phyloP scores from a whole-genome alignment of 768 basidiomycete species.

The Boletus speciosus region DNA sequence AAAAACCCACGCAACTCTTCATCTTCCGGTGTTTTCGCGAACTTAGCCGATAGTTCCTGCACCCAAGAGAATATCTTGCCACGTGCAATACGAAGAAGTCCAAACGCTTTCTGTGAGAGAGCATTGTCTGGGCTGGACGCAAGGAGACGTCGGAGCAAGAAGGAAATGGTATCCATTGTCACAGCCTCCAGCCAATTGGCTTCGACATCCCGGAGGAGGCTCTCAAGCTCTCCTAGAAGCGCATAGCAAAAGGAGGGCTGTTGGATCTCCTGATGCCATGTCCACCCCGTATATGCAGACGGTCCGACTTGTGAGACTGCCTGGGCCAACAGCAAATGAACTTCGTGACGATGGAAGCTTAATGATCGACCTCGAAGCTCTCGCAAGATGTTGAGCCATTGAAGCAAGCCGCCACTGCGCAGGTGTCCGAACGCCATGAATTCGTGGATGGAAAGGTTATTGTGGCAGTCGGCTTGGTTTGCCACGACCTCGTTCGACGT shows the following conservation, averaged over 20 bases:
- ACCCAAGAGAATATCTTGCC: conserved; percentile 35
- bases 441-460: conserved; percentile 42
- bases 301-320: conserved; percentile 41
- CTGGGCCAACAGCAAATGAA: conserved; percentile 42
- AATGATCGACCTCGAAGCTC: conserved; percentile 38
- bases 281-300: too few species aligned
- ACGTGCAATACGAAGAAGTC: conserved; percentile 32
- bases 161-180: conserved; percentile 30
- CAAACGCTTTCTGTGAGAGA: conserved; percentile 18
- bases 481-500: conserved; percentile 42
- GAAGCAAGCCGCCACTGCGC: conserved; percentile 43
- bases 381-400: conserved; percentile 49
- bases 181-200: conserved; percentile 39
- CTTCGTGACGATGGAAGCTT: conserved; percentile 34
- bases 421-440: conserved; percentile 41
- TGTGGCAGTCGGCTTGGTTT: conserved; percentile 39
- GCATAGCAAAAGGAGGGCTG: conserved; percentile 29
- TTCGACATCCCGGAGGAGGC: conserved; percentile 31
- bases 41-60: conserved; percentile 25
- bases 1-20: conserved; percentile 7
- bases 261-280: conserved; percentile 33
- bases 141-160: conserved; percentile 36
- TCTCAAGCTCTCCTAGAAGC: conserved; percentile 34
- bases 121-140: conserved; percentile 13
- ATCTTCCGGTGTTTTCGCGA: conserved; percentile 3